Evolutionary conservation across 2,329 filamentous ascomycete genomes (phyloP), one percentile per base, ranked within the genome.

Genomic region (Fusarium sp.): DNA sequence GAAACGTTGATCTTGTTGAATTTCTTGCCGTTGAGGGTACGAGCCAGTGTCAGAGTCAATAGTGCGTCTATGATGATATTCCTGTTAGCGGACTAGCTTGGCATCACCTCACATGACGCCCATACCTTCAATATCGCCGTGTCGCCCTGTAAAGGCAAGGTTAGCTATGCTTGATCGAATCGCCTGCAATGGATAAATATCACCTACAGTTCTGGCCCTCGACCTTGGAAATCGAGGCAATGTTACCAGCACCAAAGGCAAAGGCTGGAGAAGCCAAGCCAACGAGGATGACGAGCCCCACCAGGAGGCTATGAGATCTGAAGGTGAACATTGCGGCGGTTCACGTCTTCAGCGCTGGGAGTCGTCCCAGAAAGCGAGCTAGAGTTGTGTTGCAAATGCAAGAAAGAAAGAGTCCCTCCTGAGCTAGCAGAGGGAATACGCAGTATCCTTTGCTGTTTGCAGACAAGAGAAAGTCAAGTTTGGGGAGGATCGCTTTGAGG

Each of bases 171-270:
- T 11, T n/a, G 23, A 44, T 42, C 36, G 39, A 35, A 25, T 32
- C 9, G 6, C 35, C 21, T 13, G 37, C 17, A 33, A 32, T 23
- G 38, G 33, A 8, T 10, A 27, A 25, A 11, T 23, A 37, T 23
- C 14, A 77, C 84, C 61, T 70, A 88, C 87, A 96, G 75, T 96
- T 96, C 74, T 91, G 84, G 65, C 92, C 92, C 75, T 95, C 91
- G 49, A 96, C 83, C 73, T 88, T 89, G 71, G 91, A 90, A 58
- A 92, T 84, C 54, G 89, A 87, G 37, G 90, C 91, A 73, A 96
- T 95, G 76, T 96, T 96, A 61, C 93, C 93, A 69, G 92, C 92
- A 66, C 92, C 92, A 72, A 96, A 96, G 50, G 91, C 92, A 66
- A 89, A 81, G 32, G 86, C 84, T 15, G 90, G 90, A 58, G 82